Evolutionary conservation across 1,139 yeast species (phyloP), one percentile per base, ranked within the genome.

Genomic region (Pneumocystis sp.): DNA sequence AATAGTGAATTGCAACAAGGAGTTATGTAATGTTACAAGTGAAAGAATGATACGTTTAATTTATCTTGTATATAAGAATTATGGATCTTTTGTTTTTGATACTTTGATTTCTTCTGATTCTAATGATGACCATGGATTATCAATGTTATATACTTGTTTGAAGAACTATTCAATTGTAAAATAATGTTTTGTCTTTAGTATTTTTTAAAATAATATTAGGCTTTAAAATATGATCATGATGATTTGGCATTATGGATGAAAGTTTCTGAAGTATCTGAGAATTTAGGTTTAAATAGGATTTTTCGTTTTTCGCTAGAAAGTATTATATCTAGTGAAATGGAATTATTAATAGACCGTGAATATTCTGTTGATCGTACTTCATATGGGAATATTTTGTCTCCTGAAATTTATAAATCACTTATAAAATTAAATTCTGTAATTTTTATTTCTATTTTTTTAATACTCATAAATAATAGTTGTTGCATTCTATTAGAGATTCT

Each of bases 51-150:
- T 85, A 70, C 81, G 85, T 8, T 78, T 93, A 61, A 80, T 96
- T 65, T 90, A 88, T 72, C 78, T 91, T 70, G 87, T 87, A 0
- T 85, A 85, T 73, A 81, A 96, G 69, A 93, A 93, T 73, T 78
- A 96, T 67, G 96, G 96, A 0, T 80, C 89, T 68, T 78, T 89
- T 57, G 82, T 85, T 68, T 80, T 87, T 66, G 81, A 82, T 59
- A 31, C 45, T 8, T 12, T 25, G 31, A n/a, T 37, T 19, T 44
- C 57, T 12, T 25, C n/a, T 15, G n/a, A 15, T 21, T 39, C 21
- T 39, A 59, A 42, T 12, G n/a, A 25, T 25, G 19, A 59, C 31
- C n/a, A 31, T 39, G 29, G 15, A 59, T 39, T 17, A 59, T 25
- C 31, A 15, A 71, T 15, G 69, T 74, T 39, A 64, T 31, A 7